Evolutionary conservation across 805 yeast genomes (phyloP).

Genomic region (Naumovozyma castellii): DNA sequence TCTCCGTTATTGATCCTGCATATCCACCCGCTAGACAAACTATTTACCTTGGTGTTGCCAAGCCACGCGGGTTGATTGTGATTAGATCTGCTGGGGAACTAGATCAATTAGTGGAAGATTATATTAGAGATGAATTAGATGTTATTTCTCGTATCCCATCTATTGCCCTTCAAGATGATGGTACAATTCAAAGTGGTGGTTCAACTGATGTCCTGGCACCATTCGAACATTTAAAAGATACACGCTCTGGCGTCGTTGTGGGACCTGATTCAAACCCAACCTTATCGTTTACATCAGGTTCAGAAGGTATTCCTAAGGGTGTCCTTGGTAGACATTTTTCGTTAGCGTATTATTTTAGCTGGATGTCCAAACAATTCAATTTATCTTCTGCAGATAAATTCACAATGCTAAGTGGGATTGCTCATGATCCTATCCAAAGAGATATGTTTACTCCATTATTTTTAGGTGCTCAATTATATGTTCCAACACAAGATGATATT

Average conservation of each 20-base stretch:
- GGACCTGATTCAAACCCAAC: constrained; percentile 99
- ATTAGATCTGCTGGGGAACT: constrained; percentile 82
- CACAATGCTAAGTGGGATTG: constrained; percentile 97
- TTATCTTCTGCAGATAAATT: constrained; percentile 73
- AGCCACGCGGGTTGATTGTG: constrained; percentile 84
- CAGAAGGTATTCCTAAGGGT: constrained; percentile 98
- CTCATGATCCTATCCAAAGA: constrained; percentile 98
- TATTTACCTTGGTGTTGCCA: constrained; percentile 83
- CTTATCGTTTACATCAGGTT: constrained; percentile 90
- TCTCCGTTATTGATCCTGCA: constrained; percentile 97
- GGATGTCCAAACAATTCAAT: constrained; percentile 89
- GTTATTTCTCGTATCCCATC: constrained; percentile 69
- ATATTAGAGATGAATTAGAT: constrained; percentile 60
- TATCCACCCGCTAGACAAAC: constrained; percentile 98
- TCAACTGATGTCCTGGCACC: constrained; percentile 41
- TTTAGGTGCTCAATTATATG: constrained; percentile 84
- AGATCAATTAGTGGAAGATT: constrained; percentile 68
- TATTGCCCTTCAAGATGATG: constrained; percentile 69
- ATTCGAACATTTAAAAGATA: constrained; percentile 38
- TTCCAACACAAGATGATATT: constrained; percentile 94
- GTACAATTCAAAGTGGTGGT: constrained; percentile 49
- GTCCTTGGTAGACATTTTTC: constrained; percentile 97
- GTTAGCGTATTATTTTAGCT: constrained; percentile 92
- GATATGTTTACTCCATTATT: constrained; percentile 98
- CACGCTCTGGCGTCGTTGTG: constrained; percentile 78